Evolutionary conservation across 1,139 yeast species (phyloP), one percentile per base, ranked within the genome.

Genomic region (Yamadazyma aaseri): DNA sequence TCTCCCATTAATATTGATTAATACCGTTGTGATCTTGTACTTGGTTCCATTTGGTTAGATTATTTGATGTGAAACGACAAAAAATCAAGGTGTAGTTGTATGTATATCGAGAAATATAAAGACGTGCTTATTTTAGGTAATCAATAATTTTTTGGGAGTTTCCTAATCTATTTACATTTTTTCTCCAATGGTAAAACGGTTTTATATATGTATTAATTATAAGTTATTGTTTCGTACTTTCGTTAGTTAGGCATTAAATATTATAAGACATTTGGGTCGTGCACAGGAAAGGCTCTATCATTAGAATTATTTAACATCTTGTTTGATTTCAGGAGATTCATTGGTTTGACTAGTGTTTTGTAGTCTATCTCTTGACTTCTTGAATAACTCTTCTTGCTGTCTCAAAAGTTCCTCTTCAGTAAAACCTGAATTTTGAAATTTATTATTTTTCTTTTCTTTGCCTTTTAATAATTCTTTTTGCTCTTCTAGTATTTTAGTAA

Each of bases 341-440:
- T 28, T 27, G n/a, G 26, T 15, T 21, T 28, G 20, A 29, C 28
- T 26, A 7, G 21, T 33, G 31, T 54, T 62, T 42, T 83, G 84
- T 45, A 84, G 66, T 41, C 86, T 69, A 40, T 87, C 89, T 44
- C 97, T 72, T 20, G 96, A 86, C 54, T 86, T 83, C 49, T 92
- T 86, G 61, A 92, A 90, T 43, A 92, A 67, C 54, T 86, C 95
- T 53, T 92, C 97, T 56, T 92, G 99, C 57, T 92, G 96, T 48
- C 79, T 76, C 52, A 92, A 73, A 40, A 92, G 68, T 56, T 92
- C 98, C 56, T 90, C 98, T 53, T 90, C 97, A 1, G 92, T 70
- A 42, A 90, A 71, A 0, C 97, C 97, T 6, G 95, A 83, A 49
- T 86, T 87, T 58, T 89, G 96, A 53, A 92, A 84, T 65, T 92